Conservation (phyloP, 148 eudicot genomes). For the Drosera capensis region DNA sequence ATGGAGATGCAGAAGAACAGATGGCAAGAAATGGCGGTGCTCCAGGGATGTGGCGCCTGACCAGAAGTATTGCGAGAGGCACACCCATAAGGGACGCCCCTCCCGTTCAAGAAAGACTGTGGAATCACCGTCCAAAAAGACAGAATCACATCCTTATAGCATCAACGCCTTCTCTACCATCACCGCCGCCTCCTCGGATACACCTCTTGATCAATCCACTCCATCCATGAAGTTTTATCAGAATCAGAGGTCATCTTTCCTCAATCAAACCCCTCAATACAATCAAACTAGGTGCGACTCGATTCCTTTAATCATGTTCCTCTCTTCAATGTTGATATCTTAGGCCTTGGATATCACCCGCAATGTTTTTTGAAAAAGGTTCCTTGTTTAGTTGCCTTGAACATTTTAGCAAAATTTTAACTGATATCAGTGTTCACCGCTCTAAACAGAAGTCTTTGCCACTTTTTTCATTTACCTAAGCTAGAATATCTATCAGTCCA, state of each 20-base stretch:
- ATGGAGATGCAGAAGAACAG: conserved; percentile 80
- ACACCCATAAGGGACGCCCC: conserved; percentile 50
- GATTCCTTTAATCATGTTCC: not conserved
- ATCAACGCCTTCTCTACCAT: conserved; percentile 2
- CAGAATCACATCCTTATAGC: not conserved
- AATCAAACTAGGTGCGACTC: conserved; percentile 20
- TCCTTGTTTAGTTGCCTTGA: no score
- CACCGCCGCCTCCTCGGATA: not conserved
- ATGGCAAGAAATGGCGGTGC: conserved; percentile 83
- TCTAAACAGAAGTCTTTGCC: no score
- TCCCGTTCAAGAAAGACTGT: conserved; percentile 97
- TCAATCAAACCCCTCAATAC: conserved; percentile 17
- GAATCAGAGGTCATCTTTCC: conserved; percentile 9
- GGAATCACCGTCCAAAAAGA: conserved; percentile 27
- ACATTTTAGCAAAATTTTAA: no score
- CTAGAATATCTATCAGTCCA: no score
- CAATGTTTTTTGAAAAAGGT: not conserved
- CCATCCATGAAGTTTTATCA: conserved; percentile 8
- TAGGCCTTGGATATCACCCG: not conserved
- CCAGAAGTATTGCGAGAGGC: conserved; percentile 83
- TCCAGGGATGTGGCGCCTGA: conserved; percentile 71
- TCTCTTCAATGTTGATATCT: not conserved
- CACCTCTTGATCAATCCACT: conserved; percentile 8
- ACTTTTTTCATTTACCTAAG: no score
- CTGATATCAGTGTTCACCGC: no score